Conservation (phyloP, 805 yeast species). For the Vanderwaltozyma tropicalis region DNA sequence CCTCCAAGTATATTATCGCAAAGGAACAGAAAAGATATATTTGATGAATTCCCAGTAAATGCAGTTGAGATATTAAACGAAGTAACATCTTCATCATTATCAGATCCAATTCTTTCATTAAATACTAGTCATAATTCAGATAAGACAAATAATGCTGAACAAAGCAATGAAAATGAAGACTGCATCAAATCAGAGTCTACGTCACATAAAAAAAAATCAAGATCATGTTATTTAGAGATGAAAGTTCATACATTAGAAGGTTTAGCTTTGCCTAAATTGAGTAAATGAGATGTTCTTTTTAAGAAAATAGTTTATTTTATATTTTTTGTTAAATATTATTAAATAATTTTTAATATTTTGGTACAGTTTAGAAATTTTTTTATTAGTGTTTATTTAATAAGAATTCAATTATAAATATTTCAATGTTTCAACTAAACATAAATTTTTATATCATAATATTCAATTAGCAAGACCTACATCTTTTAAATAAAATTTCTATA, state of each 20-base stretch:
- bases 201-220: background rate
- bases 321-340: no score
- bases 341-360: no score
- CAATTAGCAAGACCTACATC: no score
- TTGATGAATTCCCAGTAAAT: conserved; percentile 37
- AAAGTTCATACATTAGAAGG: conserved; percentile 3
- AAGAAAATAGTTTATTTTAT: no score
- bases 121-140: background rate
- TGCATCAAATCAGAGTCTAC: no score
- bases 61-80: conserved; percentile 49
- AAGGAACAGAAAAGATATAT: conserved; percentile 13
- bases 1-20: conserved; percentile 12
- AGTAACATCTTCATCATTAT: background rate
- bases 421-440: no score
- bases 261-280: background rate
- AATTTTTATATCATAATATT: no score
- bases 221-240: background rate
- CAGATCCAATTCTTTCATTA: background rate
- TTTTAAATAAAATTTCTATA: no score
- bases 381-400: no score
- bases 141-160: background rate
- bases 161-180: background rate
- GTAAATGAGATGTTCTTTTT: no score
- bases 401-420: no score
- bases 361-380: no score